A percentile compares a stretch with the other conserved stretches of the same genome.
Evolutionary conservation across 768 basidiomycete species (phyloP).

Genomic region (Rubroboletus satanas): DNA sequence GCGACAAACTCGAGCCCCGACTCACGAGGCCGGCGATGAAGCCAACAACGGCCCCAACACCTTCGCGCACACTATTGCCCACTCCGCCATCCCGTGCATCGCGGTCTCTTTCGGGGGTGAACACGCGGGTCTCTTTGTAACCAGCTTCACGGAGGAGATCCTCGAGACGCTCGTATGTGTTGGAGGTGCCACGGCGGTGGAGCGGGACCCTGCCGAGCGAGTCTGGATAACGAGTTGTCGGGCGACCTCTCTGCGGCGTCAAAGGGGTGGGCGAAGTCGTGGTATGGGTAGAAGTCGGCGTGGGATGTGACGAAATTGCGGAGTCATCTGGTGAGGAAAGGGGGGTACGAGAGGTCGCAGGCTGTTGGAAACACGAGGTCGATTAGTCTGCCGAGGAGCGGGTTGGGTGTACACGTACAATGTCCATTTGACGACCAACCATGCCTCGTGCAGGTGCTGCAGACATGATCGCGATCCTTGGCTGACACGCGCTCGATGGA

Average conservation of each 20-base stretch:
- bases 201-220: constrained; percentile 65
- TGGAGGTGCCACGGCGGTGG: constrained; percentile 74
- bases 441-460: constrained; percentile 7
- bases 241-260: constrained; percentile 42
- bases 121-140: constrained; percentile 88
- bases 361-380: constrained; percentile 11
- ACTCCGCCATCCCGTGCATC: constrained; percentile 27
- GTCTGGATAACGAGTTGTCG: constrained; percentile 50
- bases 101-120: constrained; percentile 78
- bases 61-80: constrained; percentile 40
- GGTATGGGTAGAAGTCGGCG: constrained; percentile 4
- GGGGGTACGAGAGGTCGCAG: not conserved
- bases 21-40: constrained; percentile 61
- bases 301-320: constrained; percentile 5
- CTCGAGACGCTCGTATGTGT: constrained; percentile 79
- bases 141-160: constrained; percentile 84
- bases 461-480: constrained; percentile 18
- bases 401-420: constrained; percentile 12
- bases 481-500: not conserved
- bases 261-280: constrained; percentile 28
- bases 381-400: constrained; percentile 8
- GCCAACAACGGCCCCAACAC: constrained; percentile 55
- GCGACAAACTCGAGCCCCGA: constrained; percentile 20
- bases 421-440: constrained; percentile 9
- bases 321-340: constrained; percentile 8